phyloP scores from a whole-genome alignment of 2,329 filamentous ascomycete genomes.

The Colletotrichum sidae region DNA sequence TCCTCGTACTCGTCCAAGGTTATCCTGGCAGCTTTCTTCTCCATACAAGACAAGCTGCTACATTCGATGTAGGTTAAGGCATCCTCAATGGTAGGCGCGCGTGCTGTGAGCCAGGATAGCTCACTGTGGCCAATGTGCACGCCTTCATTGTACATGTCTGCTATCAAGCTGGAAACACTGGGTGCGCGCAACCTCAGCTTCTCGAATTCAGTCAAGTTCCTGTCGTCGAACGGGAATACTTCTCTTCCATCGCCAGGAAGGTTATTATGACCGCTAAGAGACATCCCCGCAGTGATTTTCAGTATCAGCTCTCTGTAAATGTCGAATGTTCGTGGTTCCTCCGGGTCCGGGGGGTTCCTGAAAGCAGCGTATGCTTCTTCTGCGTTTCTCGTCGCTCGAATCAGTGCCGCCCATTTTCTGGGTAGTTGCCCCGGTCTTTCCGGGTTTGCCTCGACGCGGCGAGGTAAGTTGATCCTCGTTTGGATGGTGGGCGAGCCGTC shows the following conservation, averaged over 20 bases:
- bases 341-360: constrained; percentile 49
- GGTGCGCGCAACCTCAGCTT: constrained; percentile 72
- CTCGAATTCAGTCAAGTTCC: constrained; percentile 73
- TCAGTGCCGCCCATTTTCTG: constrained; percentile 63
- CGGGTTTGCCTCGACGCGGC: background rate
- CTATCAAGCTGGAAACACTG: constrained; percentile 67
- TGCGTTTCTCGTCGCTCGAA: constrained; percentile 69
- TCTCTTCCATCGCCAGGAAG: constrained; percentile 41
- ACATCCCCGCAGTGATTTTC: constrained; percentile 59
- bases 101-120: constrained; percentile 30
- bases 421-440: constrained; percentile 17
- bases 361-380: constrained; percentile 71
- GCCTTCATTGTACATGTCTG: constrained; percentile 64
- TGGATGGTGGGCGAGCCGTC: constrained; percentile 69
- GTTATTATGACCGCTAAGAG: constrained; percentile 39
- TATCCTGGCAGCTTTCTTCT: constrained; percentile 3
- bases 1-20: background rate
- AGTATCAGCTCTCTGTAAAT: constrained; percentile 72
- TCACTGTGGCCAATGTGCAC: constrained; percentile 47
- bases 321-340: constrained; percentile 49
- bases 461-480: constrained; percentile 43
- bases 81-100: constrained; percentile 32
- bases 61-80: constrained; percentile 46
- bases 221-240: constrained; percentile 49
- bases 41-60: constrained; percentile 13